phyloP scores from a whole-genome alignment of 2,329 filamentous ascomycete genomes.

The Trichoderma simmonsii region DNA sequence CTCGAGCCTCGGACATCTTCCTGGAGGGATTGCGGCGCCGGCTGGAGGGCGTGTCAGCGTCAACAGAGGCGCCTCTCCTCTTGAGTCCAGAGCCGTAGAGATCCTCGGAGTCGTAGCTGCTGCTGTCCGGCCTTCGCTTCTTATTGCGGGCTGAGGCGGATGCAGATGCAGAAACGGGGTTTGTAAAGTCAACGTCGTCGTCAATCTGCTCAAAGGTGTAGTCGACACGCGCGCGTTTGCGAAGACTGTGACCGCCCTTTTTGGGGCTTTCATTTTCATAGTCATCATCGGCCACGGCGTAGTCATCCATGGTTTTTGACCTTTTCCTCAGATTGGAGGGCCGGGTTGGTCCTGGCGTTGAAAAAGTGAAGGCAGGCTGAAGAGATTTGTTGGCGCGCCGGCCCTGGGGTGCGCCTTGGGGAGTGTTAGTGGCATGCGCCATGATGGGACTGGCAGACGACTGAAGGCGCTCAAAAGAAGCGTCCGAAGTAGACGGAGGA shows the following conservation, averaged over 20 bases:
- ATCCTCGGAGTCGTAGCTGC: constrained; percentile 36
- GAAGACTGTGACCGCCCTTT: constrained; percentile 58
- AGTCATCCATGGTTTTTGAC: constrained; percentile 43
- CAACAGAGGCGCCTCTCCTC: constrained; percentile 38
- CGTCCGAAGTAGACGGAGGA: constrained; percentile 33
- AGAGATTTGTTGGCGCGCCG: constrained; percentile 36
- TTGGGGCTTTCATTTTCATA: constrained; percentile 49
- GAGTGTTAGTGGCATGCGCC: constrained; percentile 30
- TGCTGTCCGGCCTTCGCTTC: constrained; percentile 37
- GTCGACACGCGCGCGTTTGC: constrained; percentile 55
- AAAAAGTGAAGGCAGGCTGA: constrained; percentile 38
- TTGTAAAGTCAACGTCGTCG: constrained; percentile 42
- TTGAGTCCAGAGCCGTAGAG: constrained; percentile 30
- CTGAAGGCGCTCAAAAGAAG: constrained; percentile 32
- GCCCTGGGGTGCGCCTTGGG: constrained; percentile 29
- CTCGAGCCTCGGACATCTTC: constrained; percentile 35
- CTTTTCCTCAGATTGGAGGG: constrained; percentile 39
- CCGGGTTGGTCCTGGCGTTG: constrained; percentile 33
- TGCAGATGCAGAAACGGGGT: neutral
- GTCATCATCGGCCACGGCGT: constrained; percentile 35
- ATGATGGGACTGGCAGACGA: constrained; percentile 33
- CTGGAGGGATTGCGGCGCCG: constrained; percentile 41
- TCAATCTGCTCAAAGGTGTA: constrained; percentile 54
- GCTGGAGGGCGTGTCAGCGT: constrained; percentile 35
- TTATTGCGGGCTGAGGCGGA: constrained; percentile 31